A percentile compares a stretch with the other conserved stretches of the same genome.
phyloP scores from a whole-genome alignment of 2,329 filamentous ascomycete species.

The Colletotrichum eremochloae region DNA sequence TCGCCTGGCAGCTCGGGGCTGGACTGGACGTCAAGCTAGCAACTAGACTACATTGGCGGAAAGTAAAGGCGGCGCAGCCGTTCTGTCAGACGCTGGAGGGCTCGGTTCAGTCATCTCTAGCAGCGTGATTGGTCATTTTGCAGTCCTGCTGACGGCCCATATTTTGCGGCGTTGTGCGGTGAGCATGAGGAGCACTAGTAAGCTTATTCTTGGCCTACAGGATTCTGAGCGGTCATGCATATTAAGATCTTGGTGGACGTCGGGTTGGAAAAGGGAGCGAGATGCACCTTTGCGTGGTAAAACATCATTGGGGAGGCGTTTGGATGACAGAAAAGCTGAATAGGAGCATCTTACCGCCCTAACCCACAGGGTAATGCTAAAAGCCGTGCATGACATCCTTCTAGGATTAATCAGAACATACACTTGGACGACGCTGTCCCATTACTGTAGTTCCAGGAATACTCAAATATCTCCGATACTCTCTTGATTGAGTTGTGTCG shows the following conservation, averaged over 20 bases:
- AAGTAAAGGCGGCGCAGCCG: constrained; percentile 27
- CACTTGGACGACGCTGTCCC: neutral
- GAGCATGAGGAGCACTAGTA: constrained; percentile 9
- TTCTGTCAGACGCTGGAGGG: constrained; percentile 23
- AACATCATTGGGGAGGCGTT: neutral
- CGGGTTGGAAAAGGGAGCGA: neutral
- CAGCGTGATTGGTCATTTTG: neutral
- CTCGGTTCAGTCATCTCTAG: neutral
- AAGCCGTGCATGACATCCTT: neutral
- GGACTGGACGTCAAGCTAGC: neutral
- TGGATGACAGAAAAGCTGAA: neutral
- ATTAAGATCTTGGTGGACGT: constrained; percentile 6
- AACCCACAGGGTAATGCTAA: neutral
- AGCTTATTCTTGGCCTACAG: constrained; percentile 30
- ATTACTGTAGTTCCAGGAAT: neutral
- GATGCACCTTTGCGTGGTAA: neutral
- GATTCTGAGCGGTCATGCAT: neutral
- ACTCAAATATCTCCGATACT: too few relatives aligned
- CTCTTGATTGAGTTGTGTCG: neutral
- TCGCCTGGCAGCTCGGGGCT: constrained; percentile 11
- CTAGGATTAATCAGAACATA: neutral
- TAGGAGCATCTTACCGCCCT: too few relatives aligned
- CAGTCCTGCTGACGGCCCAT: constrained; percentile 7
- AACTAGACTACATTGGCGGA: constrained; percentile 11
- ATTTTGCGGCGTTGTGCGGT: neutral